phyloP scores from a whole-genome alignment of 805 yeast species.

The Suhomyces kilbournensis region DNA sequence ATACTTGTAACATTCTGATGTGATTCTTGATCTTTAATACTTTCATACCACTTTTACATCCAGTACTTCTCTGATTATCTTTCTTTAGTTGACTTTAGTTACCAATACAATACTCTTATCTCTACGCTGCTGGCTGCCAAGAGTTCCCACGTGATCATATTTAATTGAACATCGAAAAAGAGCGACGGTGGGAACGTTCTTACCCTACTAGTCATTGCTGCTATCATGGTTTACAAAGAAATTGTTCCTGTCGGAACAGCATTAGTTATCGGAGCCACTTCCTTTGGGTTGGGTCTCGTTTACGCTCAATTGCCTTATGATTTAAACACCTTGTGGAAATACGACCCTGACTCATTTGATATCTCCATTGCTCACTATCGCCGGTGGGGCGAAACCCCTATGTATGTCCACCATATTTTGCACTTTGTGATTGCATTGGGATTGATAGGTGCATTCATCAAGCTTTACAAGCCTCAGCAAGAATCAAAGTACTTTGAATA shows the following conservation, averaged over 20 bases:
- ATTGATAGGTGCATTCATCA: constrained; percentile 66
- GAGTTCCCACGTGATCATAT: neutral
- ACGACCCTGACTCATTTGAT: constrained; percentile 48
- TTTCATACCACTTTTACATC: no score
- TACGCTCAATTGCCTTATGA: constrained; percentile 83
- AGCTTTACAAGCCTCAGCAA: constrained; percentile 82
- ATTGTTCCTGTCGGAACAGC: constrained; percentile 45
- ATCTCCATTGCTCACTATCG: constrained; percentile 71
- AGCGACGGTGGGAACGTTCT: neutral
- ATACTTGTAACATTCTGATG: no score
- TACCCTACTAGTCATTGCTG: neutral
- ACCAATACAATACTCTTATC: neutral
- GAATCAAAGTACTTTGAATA: constrained; percentile 88
- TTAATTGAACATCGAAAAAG: neutral
- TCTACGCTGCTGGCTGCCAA: neutral
- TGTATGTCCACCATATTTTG: constrained; percentile 53
- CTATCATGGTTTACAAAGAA: constrained; percentile 36
- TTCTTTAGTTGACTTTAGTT: no score
- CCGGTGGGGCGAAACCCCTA: constrained; percentile 67
- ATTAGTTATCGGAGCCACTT: constrained; percentile 50
- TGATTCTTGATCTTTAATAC: no score
- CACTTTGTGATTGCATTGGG: constrained; percentile 65
- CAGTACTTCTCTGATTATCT: no score
- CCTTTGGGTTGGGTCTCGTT: constrained; percentile 78
- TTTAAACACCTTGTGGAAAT: constrained; percentile 65